Base-by-base conservation (phyloP, 192 early-diverging fungal species). In the Chytriomyces sp. region DNA sequence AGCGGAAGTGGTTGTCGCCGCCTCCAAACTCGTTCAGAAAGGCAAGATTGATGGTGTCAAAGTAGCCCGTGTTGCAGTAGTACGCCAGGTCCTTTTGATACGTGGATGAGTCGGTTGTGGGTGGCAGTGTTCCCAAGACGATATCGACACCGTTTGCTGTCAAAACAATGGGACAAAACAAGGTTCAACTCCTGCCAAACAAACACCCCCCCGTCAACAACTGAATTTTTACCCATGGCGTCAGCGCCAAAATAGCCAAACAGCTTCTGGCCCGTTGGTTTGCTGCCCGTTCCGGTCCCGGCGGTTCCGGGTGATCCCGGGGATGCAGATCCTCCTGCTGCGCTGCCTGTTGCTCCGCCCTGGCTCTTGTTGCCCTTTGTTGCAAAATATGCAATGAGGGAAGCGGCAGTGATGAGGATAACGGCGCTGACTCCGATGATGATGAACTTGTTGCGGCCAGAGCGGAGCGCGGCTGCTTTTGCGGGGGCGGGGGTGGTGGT, bases 41-140 rank as follows among this genome's bases (percentile, higher is more conserved):
- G 60, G 71, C 53, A 8, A 73, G 60, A 45, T 73, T 73, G 71
- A 73, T 73, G 26, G 57, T 46, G 26, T 73, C 71, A 63, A 63
- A 73, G 71, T 63, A 44, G 9, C 44, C 44, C 10, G 71, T 73
- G 60, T 73, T 48, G 45, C 71, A 73, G 71, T 73, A 73, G 46
- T 73, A 73, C 1, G 10, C 8, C 8, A 73, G 60, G 7, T n/a
- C 24, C 71, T 63, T 9, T 24, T 73, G 71, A 48, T 73, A 73
- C 3, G 13, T 43, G 20, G 18, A 26, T 7, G 59, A n/a, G n/a
- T 16, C 13, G 44, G 60, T 73, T n/a, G 49, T 24, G 6, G 69
- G 69, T 1, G 71, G 61, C 28, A 73, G 45, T 16, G 71, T 73
- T 9, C 60, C 71, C 28, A 20, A 18, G 8, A 45, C 23, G 45